Percentiles rank a stretch among this genome's conserved stretches.
Conservation (phyloP, 139 green algal genomes). For the Astrephomene gubernaculifera region DNA sequence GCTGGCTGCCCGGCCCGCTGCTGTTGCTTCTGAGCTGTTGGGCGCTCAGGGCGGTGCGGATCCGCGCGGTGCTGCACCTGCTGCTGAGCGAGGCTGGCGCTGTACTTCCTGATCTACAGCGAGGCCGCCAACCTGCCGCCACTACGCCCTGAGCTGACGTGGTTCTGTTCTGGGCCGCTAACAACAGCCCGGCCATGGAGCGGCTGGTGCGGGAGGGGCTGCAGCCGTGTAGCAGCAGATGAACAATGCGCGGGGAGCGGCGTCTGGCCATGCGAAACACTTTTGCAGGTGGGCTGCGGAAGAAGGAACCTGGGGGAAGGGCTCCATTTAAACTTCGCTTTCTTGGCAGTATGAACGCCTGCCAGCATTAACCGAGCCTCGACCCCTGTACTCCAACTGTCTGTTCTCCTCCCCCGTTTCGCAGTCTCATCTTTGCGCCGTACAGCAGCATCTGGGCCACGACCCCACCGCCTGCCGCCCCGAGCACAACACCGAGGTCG, state of each 20-base stretch:
- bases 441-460: too few species aligned
- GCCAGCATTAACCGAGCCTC: too few species aligned
- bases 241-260: not conserved
- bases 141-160: constrained; percentile 79
- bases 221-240: not conserved
- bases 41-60: too few species aligned
- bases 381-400: too few species aligned
- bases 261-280: not conserved
- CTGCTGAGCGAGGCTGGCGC: constrained; percentile 58
- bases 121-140: constrained; percentile 47
- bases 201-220: constrained; percentile 4
- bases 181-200: constrained; percentile 9
- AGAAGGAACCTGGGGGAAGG: not conserved
- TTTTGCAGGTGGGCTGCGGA: not conserved
- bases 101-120: constrained; percentile 83
- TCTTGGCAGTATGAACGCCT: too few species aligned
- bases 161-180: constrained; percentile 74
- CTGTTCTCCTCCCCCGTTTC: too few species aligned
- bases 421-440: too few species aligned
- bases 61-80: too few species aligned
- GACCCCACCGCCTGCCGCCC: too few species aligned
- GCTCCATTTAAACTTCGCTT: not conserved
- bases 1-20: too few species aligned
- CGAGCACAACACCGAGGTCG: too few species aligned
- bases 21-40: too few species aligned